Evolutionary conservation across 257 asterid species (phyloP).

Genomic region (Thymus quinquecostatus): DNA sequence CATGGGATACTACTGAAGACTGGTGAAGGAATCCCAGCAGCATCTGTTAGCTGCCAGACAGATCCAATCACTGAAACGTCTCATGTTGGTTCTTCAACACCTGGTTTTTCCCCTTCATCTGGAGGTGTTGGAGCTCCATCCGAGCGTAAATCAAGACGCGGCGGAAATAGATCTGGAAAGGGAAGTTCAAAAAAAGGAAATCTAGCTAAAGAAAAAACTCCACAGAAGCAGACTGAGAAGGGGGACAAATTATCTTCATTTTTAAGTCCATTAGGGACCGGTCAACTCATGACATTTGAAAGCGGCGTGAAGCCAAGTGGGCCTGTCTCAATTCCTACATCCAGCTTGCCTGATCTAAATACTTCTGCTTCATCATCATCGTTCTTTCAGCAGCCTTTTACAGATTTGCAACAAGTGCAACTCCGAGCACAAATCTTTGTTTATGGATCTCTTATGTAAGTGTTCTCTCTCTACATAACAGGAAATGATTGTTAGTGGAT

Average conservation of each 20-base stretch:
- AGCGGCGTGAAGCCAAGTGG: slow-evolving; percentile 51
- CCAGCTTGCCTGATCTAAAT: slow-evolving; percentile 85
- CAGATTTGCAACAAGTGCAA: slow-evolving; percentile 95
- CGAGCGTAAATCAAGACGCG: slow-evolving; percentile 76
- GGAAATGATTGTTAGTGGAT: background rate
- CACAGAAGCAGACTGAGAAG: slow-evolving; percentile 53
- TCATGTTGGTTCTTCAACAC: slow-evolving; percentile 44
- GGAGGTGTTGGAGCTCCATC: slow-evolving; percentile 50
- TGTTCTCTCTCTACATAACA: slow-evolving; percentile 26
- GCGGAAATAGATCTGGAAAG: slow-evolving; percentile 62
- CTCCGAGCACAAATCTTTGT: slow-evolving; percentile 96
- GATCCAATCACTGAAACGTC: slow-evolving; percentile 47
- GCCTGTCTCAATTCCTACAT: slow-evolving; percentile 55
- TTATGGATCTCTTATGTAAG: slow-evolving; percentile 98
- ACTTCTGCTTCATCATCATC: slow-evolving; percentile 62
- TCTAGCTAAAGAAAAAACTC: slow-evolving; percentile 51
- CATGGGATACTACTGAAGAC: slow-evolving; percentile 47
- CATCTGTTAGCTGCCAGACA: slow-evolving; percentile 49
- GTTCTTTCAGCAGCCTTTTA: slow-evolving; percentile 84
- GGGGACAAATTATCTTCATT: slow-evolving; percentile 49
- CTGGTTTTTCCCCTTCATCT: slow-evolving; percentile 45
- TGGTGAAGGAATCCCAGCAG: slow-evolving; percentile 53
- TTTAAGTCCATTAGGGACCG: slow-evolving; percentile 52
- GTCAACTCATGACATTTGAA: slow-evolving; percentile 58
- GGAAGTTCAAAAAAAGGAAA: slow-evolving; percentile 68